Percentiles rank a stretch among this genome's conserved stretches.
Conservation (phyloP, 495 filamentous ascomycete species). For the Talaromyces wortmannii region DNA sequence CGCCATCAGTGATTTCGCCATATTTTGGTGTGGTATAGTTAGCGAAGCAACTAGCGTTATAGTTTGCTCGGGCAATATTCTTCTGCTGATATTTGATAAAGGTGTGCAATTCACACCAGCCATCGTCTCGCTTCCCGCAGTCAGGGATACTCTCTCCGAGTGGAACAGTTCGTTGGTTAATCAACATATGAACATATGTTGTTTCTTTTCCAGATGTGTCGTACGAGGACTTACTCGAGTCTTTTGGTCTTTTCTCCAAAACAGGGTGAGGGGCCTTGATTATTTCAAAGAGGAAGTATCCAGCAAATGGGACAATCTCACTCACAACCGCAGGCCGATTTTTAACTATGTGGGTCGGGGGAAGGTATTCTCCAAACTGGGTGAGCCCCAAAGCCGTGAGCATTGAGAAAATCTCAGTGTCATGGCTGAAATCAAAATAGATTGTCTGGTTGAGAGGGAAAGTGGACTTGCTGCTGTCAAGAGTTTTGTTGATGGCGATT, state of each 20-base stretch:
- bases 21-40: conserved; percentile 12
- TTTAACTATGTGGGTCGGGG: conserved; percentile 30
- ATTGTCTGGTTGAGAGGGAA: conserved; percentile 43
- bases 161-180: conserved; percentile 58
- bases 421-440: conserved; percentile 30
- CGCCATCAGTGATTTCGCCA: conserved; percentile 12
- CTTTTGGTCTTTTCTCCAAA: conserved; percentile 21
- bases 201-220: conserved; percentile 26
- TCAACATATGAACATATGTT: conserved; percentile 56
- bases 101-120: conserved; percentile 55
- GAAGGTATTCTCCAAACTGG: conserved; percentile 39
- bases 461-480: conserved; percentile 34
- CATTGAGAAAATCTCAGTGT: conserved; percentile 23
- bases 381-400: conserved; percentile 45
- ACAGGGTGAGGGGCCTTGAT: conserved; percentile 50
- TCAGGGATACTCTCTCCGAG: conserved; percentile 46
- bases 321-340: conserved; percentile 46
- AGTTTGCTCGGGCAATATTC: conserved; percentile 38
- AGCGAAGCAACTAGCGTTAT: conserved; percentile 41
- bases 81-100: conserved; percentile 45
- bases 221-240: conserved; percentile 15
- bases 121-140: conserved; percentile 54
- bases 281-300: conserved; percentile 57
- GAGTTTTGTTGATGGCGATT: conserved; percentile 45
- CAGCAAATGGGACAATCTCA: conserved; percentile 53